Conservation (phyloP, 2,329 filamentous ascomycete species). For the Fusarium phyllophilum region DNA sequence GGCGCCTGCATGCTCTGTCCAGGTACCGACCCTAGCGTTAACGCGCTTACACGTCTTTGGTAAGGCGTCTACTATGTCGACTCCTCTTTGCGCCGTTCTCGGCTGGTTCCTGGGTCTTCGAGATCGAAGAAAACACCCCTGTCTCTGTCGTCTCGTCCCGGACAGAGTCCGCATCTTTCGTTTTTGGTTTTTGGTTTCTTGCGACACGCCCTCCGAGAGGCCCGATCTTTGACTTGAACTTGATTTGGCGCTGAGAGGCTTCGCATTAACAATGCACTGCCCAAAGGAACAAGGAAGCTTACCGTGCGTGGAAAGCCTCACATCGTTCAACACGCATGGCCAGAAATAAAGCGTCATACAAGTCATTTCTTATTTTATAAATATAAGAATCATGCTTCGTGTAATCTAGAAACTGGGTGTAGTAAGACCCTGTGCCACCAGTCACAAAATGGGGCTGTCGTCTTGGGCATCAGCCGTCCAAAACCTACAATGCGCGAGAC, state of each 20-base stretch:
- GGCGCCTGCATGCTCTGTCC: slow-evolving; percentile 15
- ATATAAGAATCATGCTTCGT: not conserved
- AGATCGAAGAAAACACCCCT: slow-evolving; percentile 21
- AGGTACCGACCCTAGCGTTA: slow-evolving; percentile 31
- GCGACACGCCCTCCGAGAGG: slow-evolving; percentile 10
- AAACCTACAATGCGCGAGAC: slow-evolving; percentile 4
- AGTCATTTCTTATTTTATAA: not conserved
- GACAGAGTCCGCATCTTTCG: slow-evolving; percentile 30
- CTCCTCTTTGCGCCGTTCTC: slow-evolving; percentile 34
- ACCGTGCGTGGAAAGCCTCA: slow-evolving; percentile 8
- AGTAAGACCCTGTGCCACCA: not conserved
- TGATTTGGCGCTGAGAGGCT: slow-evolving; percentile 3
- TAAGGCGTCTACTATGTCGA: slow-evolving; percentile 20
- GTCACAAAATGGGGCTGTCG: slow-evolving; percentile 7
- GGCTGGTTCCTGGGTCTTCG: slow-evolving; percentile 35
- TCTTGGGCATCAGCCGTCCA: slow-evolving; percentile 19
- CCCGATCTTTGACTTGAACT: not conserved
- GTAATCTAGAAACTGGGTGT: not conserved
- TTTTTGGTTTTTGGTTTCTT: not conserved
- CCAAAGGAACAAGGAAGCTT: slow-evolving; percentile 2
- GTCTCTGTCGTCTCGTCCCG: slow-evolving; percentile 12
- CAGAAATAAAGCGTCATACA: slow-evolving; percentile 4
- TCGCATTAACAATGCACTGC: slow-evolving; percentile 5
- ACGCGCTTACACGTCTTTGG: slow-evolving; percentile 15
- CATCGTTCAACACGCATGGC: not conserved